phyloP scores from a whole-genome alignment of 2,329 filamentous ascomycete genomes.

The Calonectria honghensis region DNA sequence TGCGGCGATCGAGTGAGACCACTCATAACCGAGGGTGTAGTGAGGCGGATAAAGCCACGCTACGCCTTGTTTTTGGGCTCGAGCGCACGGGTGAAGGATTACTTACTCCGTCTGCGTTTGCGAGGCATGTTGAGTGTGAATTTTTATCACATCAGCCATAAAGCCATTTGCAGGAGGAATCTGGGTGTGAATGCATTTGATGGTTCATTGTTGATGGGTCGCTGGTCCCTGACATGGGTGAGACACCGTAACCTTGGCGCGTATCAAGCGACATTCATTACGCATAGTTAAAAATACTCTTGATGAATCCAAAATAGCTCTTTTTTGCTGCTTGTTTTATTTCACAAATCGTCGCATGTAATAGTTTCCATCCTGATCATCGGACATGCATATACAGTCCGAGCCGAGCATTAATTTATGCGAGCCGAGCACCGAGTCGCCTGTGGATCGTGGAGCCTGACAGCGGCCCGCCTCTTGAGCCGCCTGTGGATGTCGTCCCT shows the following conservation, averaged over 20 bases:
- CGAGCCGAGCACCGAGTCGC: constrained; percentile 37
- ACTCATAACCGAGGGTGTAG: constrained; percentile 51
- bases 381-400: constrained; percentile 26
- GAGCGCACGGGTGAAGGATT: constrained; percentile 26
- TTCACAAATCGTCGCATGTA: neutral
- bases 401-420: constrained; percentile 34
- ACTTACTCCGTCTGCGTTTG: neutral
- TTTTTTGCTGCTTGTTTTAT: constrained; percentile 2
- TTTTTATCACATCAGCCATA: neutral
- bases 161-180: neutral
- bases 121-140: too few relatives aligned
- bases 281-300: neutral
- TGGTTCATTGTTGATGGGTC: constrained; percentile 26
- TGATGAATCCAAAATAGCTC: neutral
- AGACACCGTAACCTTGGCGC: constrained; percentile 21
- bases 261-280: constrained; percentile 28
- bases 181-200: constrained; percentile 30
- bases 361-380: neutral
- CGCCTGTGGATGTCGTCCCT: constrained; percentile 40
- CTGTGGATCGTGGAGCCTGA: neutral
- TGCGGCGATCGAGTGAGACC: constrained; percentile 38
- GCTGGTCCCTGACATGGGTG: constrained; percentile 26
- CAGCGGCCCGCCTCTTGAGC: constrained; percentile 46
- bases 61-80: constrained; percentile 46
- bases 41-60: constrained; percentile 28